Base-by-base conservation (phyloP, 1,284 basidiomycete species). In the Cryptococcus sp. region DNA sequence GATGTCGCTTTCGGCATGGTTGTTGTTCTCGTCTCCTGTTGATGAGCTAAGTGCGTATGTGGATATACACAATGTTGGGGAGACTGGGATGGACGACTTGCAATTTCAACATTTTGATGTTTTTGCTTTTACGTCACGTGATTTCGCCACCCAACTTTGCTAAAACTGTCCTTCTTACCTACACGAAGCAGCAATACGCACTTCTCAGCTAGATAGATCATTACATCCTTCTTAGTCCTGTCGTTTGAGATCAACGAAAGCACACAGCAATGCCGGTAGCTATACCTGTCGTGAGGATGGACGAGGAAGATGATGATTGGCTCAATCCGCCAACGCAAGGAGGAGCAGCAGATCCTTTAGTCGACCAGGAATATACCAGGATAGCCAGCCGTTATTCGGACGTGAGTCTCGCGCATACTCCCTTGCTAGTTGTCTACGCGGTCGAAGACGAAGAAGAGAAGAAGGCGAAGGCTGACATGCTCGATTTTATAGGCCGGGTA, bases 1-100 rank as follows among this genome's bases (percentile, higher is more conserved):
- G 88, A 87, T 0, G 90, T 93, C 60, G 92, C 95, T 74, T 91
- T 87, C 67, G 94, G 93, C 95, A 98, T 96, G 46, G 17, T 69
- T 60, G 6, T 23, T 25, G 15, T 35, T 10, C 8, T 35, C 31
- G 31, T 35, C 31, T 35, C 8, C 38, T 49, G n/a, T 16, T 55
- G 23, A 23, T 47, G 19, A n/a, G 44, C 23, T n/a, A 25, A 22
- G 38, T 11, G 22, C 40, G n/a, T 8, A 3, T 23, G 42, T 52
- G 5, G 27, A n/a, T 11, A 31, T 23, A 22, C 13, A 38, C 39
- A 22, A 53, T 15, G 23, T 5, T 16, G 20, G 23, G 17, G 35
- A 45, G 10, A 16, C n/a, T n/a, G 17, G 17, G 15, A 38, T 19
- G n/a, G n/a, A 39, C 42, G 51, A 50, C 56, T 51, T 57, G 7